Base-by-base conservation (phyloP, 495 filamentous ascomycete species). In the Glarea lozoyensis region DNA sequence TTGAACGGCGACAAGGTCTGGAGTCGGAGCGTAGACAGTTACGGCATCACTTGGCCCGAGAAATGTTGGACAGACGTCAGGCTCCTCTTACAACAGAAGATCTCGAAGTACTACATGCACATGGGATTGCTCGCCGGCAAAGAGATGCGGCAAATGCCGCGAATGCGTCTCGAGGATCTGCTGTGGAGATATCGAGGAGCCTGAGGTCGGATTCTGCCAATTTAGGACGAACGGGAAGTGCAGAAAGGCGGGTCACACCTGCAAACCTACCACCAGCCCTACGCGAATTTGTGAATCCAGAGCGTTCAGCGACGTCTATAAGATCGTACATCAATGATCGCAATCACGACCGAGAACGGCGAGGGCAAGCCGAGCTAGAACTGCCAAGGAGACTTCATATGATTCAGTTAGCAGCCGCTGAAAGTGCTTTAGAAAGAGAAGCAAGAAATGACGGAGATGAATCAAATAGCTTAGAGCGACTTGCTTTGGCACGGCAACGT, bases 91-190 rank as follows among this genome's bases (percentile, higher is more conserved):
- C 61, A 2, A 4, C 61, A 0, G 66, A 72, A 30, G 72, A 76
- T 40, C 61, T 63, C 2, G 59, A 59, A 25, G 66, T 73, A 11
- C 47, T 75, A 4, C 63, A 70, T 35, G 70, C 70, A 1, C 48
- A 71, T n/a, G 62, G 67, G 31, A 58, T 60, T 24, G 60, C 64
- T 29, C 69, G 70, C 13, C 63, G 65, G 9, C 65, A 68, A 16
- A 58, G 68, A 30, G 68, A 73, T 19, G 40, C 34, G 1, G 50
- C 46, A 27, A 43, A 55, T 38, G 48, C 36, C 20, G 32, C 41
- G 43, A 50, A 40, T 46, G 52, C 45, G 44, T 24, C 43, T 48
- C 42, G 45, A 7, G 35, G 17, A 37, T 9, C 10, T 20, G 35
- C 35, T 37, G 35, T n/a, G 5, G 17, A 16, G 3, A 19, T 10